Evolutionary conservation across 208 protist genomes (phyloP).

Genomic region (Naegleria fowleri): DNA sequence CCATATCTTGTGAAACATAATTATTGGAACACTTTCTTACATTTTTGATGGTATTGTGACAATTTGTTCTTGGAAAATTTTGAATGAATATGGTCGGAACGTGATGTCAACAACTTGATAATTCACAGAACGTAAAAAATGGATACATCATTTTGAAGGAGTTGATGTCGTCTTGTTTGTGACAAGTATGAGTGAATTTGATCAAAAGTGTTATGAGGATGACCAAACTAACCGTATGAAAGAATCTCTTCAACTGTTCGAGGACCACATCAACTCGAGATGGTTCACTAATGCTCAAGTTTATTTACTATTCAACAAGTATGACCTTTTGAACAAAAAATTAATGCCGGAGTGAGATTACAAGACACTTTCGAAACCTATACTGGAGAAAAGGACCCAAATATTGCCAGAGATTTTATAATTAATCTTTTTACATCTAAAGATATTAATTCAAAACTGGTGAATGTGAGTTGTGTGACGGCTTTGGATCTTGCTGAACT

Average conservation of each 20-base stretch:
- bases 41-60: no score
- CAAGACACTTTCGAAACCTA: not conserved
- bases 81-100: no score
- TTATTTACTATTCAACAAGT: not conserved
- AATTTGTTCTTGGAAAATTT: no score
- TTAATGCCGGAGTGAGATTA: not conserved
- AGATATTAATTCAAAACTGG: not conserved
- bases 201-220: slow-evolving; percentile 63
- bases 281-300: not conserved
- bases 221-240: slow-evolving; percentile 60
- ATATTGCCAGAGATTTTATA: not conserved
- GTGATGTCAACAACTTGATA: not conserved
- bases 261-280: slow-evolving; percentile 36
- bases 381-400: not conserved
- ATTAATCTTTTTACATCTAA: not conserved
- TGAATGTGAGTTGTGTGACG: not conserved
- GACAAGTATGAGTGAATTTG: slow-evolving; percentile 56
- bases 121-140: slow-evolving; percentile 34
- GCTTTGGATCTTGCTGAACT: not conserved
- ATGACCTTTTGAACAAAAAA: not conserved
- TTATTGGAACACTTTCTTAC: no score
- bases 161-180: slow-evolving; percentile 48
- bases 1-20: no score
- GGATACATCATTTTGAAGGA: slow-evolving; percentile 38
- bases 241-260: slow-evolving; percentile 66